Evolutionary conservation across 2,329 filamentous ascomycete genomes (phyloP).

Genomic region (Trichoderma breve): DNA sequence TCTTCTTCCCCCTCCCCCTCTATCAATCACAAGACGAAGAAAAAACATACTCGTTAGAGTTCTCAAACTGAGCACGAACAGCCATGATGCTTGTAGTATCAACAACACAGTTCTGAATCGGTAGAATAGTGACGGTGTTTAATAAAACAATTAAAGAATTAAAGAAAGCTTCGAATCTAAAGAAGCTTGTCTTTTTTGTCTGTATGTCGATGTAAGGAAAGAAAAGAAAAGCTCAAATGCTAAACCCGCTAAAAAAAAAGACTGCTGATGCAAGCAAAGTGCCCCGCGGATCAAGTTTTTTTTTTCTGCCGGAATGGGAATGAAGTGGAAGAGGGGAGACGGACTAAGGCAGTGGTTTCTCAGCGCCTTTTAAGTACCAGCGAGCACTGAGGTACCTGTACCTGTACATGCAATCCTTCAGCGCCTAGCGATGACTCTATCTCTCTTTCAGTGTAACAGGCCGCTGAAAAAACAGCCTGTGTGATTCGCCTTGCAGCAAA

Average conservation of each 20-base stretch:
- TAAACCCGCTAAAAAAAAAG: background rate
- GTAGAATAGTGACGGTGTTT: background rate
- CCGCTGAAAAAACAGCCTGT: background rate
- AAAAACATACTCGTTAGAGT: conserved; percentile 77
- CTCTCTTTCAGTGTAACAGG: background rate
- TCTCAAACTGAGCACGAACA: conserved; percentile 76
- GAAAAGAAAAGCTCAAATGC: background rate
- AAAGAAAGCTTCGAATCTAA: background rate
- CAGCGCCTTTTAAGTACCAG: conserved; percentile 6
- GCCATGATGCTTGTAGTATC: conserved; percentile 50
- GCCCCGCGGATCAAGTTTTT: conserved; percentile 5
- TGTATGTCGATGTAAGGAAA: background rate
- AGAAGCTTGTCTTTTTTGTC: background rate
- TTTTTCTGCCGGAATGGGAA: conserved; percentile 12
- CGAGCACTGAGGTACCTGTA: background rate
- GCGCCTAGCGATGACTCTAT: background rate
- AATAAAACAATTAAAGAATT: background rate
- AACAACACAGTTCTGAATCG: background rate
- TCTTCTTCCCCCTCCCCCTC: background rate
- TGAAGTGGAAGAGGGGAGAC: background rate
- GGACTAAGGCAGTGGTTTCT: background rate
- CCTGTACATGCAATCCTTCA: background rate
- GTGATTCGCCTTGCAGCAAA: background rate
- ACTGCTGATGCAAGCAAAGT: background rate
- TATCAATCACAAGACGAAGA: background rate